phyloP scores from a whole-genome alignment of 2,329 filamentous ascomycete genomes.

The Trichoderma sp. region DNA sequence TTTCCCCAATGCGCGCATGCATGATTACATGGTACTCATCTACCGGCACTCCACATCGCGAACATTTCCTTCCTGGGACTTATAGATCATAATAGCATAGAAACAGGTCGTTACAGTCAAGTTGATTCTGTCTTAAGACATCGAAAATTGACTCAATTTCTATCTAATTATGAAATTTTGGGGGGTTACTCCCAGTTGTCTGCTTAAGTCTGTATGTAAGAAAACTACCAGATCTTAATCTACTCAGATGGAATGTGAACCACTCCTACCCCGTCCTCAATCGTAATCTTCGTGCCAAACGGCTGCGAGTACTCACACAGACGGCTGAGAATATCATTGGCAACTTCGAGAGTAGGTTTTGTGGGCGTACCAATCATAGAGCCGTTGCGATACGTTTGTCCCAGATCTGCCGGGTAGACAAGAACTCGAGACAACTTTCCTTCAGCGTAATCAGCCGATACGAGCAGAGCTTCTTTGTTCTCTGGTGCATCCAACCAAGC shows the following conservation, averaged over 20 bases:
- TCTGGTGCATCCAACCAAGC: slow-evolving; percentile 5
- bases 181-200: not conserved
- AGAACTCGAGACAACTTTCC: not conserved
- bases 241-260: not conserved
- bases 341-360: not conserved
- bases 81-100: not conserved
- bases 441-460: not conserved
- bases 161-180: not conserved
- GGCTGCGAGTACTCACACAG: not conserved
- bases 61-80: not conserved
- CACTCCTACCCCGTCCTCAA: not conserved
- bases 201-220: not conserved
- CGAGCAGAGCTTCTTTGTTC: slow-evolving; percentile 1
- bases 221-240: no score
- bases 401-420: slow-evolving; percentile 2
- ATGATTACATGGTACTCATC: not conserved
- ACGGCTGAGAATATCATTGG: not conserved
- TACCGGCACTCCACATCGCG: not conserved
- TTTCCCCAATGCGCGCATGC: not conserved
- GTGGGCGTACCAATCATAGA: slow-evolving; percentile 4
- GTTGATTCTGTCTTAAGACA: not conserved
- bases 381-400: not conserved
- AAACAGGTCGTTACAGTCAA: not conserved
- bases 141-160: not conserved
- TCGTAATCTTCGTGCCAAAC: not conserved